phyloP scores from a whole-genome alignment of 75 land plant species.

The Azolla pinnata region DNA sequence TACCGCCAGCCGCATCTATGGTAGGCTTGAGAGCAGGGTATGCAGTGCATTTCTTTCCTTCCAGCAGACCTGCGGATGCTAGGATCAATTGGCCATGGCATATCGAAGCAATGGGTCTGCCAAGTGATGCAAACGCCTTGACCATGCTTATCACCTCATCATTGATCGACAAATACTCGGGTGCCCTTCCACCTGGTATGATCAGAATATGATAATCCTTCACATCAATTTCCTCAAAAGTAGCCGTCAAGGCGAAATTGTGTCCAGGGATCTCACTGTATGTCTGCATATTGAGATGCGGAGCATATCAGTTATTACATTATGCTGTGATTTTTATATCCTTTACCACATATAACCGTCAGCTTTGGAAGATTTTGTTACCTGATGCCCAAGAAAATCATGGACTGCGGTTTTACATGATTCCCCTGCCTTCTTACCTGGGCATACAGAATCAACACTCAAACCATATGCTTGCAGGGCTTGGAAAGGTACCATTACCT shows the following conservation, averaged over 20 bases:
- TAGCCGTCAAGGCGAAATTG: constrained; percentile 69
- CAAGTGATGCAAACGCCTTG: constrained; percentile 33
- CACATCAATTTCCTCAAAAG: constrained; percentile 56
- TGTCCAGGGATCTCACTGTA: constrained; percentile 77
- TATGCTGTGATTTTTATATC: too few relatives aligned
- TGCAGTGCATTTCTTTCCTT: constrained; percentile 69
- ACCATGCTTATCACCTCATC: constrained; percentile 51
- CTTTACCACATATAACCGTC: too few relatives aligned
- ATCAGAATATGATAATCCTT: constrained; percentile 62
- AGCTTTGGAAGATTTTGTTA: too few relatives aligned
- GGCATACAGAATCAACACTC: constrained; percentile 75
- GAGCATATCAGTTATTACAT: too few relatives aligned
- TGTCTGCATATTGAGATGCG: constrained; percentile 42
- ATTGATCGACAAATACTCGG: constrained; percentile 81
- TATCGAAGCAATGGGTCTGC: constrained; percentile 74
- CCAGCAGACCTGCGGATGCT: constrained; percentile 67
- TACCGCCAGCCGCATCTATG: constrained; percentile 63
- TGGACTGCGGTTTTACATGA: constrained; percentile 82
- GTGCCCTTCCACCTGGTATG: constrained; percentile 92
- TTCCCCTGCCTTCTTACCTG: constrained; percentile 87
- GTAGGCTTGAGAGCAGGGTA: constrained; percentile 68
- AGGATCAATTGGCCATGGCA: constrained; percentile 89
- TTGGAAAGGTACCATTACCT: constrained; percentile 98
- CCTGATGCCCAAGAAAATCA: constrained; percentile 62
- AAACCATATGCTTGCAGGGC: constrained; percentile 75